These are phyloP conservation scores for Ogataea neopini DNA, from an alignment of 805 yeast genomes.

Conservation along the genomic window DNA sequence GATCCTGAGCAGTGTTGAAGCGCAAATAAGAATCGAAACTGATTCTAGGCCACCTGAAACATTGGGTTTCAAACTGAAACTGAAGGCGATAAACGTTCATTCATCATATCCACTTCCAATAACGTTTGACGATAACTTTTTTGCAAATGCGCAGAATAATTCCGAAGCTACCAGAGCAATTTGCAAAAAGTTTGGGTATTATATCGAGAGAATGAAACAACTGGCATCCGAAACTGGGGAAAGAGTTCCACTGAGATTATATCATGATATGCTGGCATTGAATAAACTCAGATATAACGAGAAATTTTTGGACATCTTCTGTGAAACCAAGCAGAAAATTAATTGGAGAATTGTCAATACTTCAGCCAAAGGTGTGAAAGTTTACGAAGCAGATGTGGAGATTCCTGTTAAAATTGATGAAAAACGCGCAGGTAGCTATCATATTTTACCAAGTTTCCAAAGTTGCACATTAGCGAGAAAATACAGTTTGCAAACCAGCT, in stretches of 20 bases:
- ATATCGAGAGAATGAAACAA: slow-evolving; percentile 3
- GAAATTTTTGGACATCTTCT: slow-evolving; percentile 14
- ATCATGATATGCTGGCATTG: slow-evolving; percentile 35
- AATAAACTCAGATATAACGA: slow-evolving; percentile 10
- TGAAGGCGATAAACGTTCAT: slow-evolving; percentile 14
- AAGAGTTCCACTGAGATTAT: slow-evolving; percentile 12
- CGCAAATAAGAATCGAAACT: slow-evolving; percentile 11
- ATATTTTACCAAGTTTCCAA: slow-evolving; percentile 63
- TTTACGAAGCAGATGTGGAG: slow-evolving; percentile 3
- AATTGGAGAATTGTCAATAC: slow-evolving; percentile 8
- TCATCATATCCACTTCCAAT: slow-evolving; percentile 38
- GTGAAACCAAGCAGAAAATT: slow-evolving; percentile 5
- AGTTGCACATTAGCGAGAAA: slow-evolving; percentile 61
- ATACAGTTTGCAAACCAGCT: slow-evolving; percentile 38
- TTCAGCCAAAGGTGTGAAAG: background rate
- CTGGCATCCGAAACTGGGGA: slow-evolving; percentile 1
- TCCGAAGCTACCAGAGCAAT: background rate
- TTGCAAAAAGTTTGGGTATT: slow-evolving; percentile 9
- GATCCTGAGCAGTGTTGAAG: background rate
- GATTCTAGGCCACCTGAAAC: slow-evolving; percentile 14
- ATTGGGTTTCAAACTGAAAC: slow-evolving; percentile 1
- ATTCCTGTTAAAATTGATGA: slow-evolving; percentile 12
- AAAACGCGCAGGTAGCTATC: slow-evolving; percentile 40
- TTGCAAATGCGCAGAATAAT: slow-evolving; percentile 28
- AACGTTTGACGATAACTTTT: slow-evolving; percentile 32